Conservation (phyloP, 1,284 basidiomycete species). For the Marasmius tenuissimus region DNA sequence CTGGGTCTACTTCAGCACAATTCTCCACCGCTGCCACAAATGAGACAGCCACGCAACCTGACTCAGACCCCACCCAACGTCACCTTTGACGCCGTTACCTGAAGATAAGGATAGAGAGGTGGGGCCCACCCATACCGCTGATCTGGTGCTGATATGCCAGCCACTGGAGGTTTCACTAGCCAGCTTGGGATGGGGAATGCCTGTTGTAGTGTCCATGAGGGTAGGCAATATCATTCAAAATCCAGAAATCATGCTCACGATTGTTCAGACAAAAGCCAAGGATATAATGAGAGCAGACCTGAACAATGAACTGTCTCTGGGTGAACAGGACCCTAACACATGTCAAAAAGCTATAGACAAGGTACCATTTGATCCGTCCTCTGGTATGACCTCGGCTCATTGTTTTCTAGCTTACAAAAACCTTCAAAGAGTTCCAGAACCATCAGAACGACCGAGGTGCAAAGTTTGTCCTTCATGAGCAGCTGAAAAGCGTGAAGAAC, state of each 20-base stretch:
- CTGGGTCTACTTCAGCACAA: too few relatives aligned
- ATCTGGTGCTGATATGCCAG: background rate
- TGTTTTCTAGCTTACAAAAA: background rate
- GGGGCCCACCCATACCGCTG: background rate
- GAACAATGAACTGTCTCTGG: background rate
- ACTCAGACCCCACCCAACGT: too few relatives aligned
- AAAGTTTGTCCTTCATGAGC: constrained; percentile 1
- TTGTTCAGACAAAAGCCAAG: background rate
- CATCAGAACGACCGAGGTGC: constrained; percentile 7
- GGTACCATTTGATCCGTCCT: background rate
- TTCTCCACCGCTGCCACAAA: too few relatives aligned
- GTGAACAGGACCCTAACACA: background rate
- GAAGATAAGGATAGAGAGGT: background rate
- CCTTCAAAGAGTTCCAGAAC: background rate
- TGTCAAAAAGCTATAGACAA: background rate
- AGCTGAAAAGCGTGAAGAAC: constrained; percentile 8
- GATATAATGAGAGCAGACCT: background rate
- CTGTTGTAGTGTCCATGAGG: background rate
- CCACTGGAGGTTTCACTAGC: background rate
- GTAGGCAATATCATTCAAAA: background rate
- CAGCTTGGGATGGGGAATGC: background rate
- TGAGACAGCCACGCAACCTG: too few relatives aligned
- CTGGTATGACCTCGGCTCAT: background rate
- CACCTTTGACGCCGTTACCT: background rate
- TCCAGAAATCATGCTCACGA: background rate